Base-by-base conservation (phyloP, 164 flowering plant genomes). In the Protea cynaroides region DNA sequence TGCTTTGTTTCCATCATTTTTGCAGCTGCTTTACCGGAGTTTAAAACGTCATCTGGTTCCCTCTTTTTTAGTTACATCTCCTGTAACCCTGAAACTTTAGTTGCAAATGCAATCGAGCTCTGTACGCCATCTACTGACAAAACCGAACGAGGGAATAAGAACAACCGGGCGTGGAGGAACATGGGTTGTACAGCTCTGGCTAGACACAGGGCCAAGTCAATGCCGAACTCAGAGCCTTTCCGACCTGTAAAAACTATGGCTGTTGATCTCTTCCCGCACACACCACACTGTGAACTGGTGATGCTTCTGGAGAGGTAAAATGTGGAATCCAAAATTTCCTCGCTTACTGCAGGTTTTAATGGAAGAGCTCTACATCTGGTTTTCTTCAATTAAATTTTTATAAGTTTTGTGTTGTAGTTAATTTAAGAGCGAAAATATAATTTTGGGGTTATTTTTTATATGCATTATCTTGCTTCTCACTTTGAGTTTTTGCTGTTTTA, bases 141-240 rank as follows among this genome's bases (percentile, higher is more conserved):
- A 64, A 62, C 76, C 17, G 89, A 89, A 61, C 80, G 82, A 71
- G 84, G 81, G 58, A 80, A 82, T 37, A 82, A 81, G 63, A 76
- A 75, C 74, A 86, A 83, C 73, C 21, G 86, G 65, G 83, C 81
- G 29, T 91, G 97, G 99, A 89, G 92, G 77, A 87, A 83, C 58
- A 86, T 86, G 89, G 85, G 96, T 71, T 77, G 82, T 62, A 89
- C 97, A 62, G 88, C 96, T 59, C 76, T 89, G 74, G 99, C 97
- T 29, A 78, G 96, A 55, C 96, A 86, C 63, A 83, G 99, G 68
- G 81, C 81, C 64, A 94, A 91, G 74, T 89, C 96, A 1, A 94
- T 94, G 97, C 97, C 97, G 18, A 65, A 66, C 50, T 94, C 99
- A 3, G 90, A 87, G 82, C 95, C 97, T 34, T 94, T 89, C 73